Conservation (phyloP, 495 filamentous ascomycete species). For the Umbilicaria muhlenbergii region DNA sequence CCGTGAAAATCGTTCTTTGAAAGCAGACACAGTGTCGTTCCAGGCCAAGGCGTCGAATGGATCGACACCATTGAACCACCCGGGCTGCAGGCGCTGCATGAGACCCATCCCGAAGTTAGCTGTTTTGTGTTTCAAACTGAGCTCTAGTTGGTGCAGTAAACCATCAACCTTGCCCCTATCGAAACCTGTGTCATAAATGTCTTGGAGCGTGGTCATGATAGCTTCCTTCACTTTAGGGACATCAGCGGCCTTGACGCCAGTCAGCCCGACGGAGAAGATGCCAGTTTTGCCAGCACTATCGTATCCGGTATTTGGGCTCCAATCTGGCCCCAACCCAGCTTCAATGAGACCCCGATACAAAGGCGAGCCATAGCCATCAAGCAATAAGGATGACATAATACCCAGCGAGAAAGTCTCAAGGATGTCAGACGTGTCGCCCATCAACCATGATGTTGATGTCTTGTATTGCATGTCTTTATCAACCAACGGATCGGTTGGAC, state of each 20-base stretch:
- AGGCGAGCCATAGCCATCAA: slow-evolving; percentile 91
- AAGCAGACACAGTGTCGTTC: slow-evolving; percentile 71
- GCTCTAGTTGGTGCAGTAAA: slow-evolving; percentile 81
- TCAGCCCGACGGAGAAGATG: slow-evolving; percentile 82
- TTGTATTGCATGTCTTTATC: slow-evolving; percentile 79
- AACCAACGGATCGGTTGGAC: slow-evolving; percentile 78
- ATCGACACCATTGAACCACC: slow-evolving; percentile 90
- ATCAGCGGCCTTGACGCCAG: slow-evolving; percentile 65
- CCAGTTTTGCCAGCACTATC: slow-evolving; percentile 60
- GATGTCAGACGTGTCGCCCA: slow-evolving; percentile 65
- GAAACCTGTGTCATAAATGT: slow-evolving; percentile 58
- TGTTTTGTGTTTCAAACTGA: slow-evolving; percentile 84
- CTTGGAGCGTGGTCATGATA: slow-evolving; percentile 50
- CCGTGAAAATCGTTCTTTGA: slow-evolving; percentile 54
- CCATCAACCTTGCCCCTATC: slow-evolving; percentile 81
- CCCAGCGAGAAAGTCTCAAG: slow-evolving; percentile 75
- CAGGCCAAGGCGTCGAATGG: slow-evolving; percentile 81
- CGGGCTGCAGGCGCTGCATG: slow-evolving; percentile 71
- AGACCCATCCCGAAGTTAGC: slow-evolving; percentile 85
- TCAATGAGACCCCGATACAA: slow-evolving; percentile 86
- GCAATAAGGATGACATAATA: slow-evolving; percentile 63
- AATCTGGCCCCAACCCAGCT: slow-evolving; percentile 78
- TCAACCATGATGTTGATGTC: slow-evolving; percentile 82
- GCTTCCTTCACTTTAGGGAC: slow-evolving; percentile 60
- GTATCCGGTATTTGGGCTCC: slow-evolving; percentile 84